Conservation (phyloP, 1,139 yeast species). For the Geotrichum citri-aurantii region DNA sequence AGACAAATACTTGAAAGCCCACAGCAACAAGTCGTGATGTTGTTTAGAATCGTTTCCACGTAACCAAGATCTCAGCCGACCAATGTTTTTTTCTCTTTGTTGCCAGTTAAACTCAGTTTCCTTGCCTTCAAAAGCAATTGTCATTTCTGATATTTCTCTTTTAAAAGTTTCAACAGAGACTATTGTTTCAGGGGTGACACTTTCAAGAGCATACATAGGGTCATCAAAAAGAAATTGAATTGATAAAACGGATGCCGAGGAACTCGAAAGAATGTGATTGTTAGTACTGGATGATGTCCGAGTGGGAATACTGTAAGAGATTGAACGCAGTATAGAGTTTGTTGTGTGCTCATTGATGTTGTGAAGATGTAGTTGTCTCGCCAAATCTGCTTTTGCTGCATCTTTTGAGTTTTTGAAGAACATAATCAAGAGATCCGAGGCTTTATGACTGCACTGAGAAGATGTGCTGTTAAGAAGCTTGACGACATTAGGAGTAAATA, state of each 20-base stretch:
- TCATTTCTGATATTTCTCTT: slow-evolving; percentile 38
- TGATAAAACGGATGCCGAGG: slow-evolving; percentile 18
- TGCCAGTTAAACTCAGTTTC: slow-evolving; percentile 92
- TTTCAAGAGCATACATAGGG: slow-evolving; percentile 33
- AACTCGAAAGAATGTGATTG: background rate
- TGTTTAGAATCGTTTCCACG: slow-evolving; percentile 50
- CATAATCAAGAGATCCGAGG: slow-evolving; percentile 34
- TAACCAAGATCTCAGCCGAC: slow-evolving; percentile 52
- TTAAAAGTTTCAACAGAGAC: slow-evolving; percentile 36
- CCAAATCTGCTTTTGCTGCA: slow-evolving; percentile 46
- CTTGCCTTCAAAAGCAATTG: slow-evolving; percentile 54
- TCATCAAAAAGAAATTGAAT: slow-evolving; percentile 25
- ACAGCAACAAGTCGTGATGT: slow-evolving; percentile 42
- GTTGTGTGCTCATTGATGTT: slow-evolving; percentile 8
- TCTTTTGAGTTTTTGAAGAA: slow-evolving; percentile 41
- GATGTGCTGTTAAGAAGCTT: slow-evolving; percentile 35
- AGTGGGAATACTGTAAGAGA: slow-evolving; percentile 5
- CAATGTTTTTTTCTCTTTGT: slow-evolving; percentile 57
- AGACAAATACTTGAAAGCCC: slow-evolving; percentile 42
- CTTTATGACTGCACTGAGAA: slow-evolving; percentile 5
- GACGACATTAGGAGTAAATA: slow-evolving; percentile 42
- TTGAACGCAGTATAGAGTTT: slow-evolving; percentile 16
- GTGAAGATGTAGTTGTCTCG: slow-evolving; percentile 43
- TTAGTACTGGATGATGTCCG: background rate
- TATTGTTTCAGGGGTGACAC: slow-evolving; percentile 28